A percentile compares a stretch with the other conserved stretches of the same genome.
phyloP scores from a whole-genome alignment of 2,329 filamentous ascomycete genomes.

The Ophiostoma piceae region DNA sequence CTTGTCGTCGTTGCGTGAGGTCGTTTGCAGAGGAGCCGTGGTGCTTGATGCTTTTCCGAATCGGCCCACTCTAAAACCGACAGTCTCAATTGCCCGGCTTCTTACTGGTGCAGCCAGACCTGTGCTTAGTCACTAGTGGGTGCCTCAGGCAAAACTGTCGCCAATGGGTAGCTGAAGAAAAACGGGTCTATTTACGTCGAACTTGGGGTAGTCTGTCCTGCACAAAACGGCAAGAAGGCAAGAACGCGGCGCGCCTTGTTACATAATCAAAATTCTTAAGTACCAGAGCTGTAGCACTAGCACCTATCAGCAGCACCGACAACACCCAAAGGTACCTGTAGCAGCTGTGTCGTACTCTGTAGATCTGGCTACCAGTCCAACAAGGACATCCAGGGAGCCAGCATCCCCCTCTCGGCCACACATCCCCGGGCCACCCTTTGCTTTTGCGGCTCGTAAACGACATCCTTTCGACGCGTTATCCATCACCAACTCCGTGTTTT shows the following conservation, averaged over 20 bases:
- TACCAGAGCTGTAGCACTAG: neutral
- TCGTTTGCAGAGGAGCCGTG: slow-evolving; percentile 12
- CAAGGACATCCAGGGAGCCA: neutral
- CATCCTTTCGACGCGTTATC: slow-evolving; percentile 25
- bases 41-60: slow-evolving; percentile 15
- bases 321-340: neutral
- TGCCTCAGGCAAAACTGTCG: slow-evolving; percentile 1
- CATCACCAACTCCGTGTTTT: slow-evolving; percentile 25
- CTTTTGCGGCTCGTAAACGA: slow-evolving; percentile 10
- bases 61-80: slow-evolving; percentile 10
- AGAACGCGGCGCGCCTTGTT: neutral
- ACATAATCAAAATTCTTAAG: neutral
- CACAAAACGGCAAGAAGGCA: no score
- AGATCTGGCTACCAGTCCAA: neutral
- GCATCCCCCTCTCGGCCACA: slow-evolving; percentile 18
- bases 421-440: slow-evolving; percentile 13
- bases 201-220: neutral
- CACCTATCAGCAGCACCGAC: neutral
- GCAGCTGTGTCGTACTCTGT: slow-evolving; percentile 8
- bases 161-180: neutral
- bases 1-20: slow-evolving; percentile 7
- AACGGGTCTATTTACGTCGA: neutral
- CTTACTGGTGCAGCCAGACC: slow-evolving; percentile 10
- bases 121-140: neutral
- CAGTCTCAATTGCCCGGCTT: slow-evolving; percentile 6